A percentile compares a stretch with the other conserved stretches of the same genome.
These are phyloP conservation scores for Fusarium odoratissimum DNA, from an alignment of 2,329 filamentous ascomycete genomes.

Conservation along the genomic window DNA sequence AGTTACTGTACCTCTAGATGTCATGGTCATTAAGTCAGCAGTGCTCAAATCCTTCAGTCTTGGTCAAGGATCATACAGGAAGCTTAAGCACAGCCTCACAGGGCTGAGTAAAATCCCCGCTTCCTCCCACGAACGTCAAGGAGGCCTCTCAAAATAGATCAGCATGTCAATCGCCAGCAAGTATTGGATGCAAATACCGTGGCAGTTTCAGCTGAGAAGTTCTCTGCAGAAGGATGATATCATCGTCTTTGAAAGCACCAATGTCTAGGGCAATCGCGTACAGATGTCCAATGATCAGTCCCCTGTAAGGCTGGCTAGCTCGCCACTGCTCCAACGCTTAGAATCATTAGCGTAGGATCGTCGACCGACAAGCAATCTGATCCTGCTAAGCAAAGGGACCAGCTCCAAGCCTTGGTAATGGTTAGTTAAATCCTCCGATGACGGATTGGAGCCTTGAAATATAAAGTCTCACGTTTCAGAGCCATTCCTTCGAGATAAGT, in stretches of 20 bases:
- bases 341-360: background rate
- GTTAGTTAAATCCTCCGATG: background rate
- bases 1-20: too few species aligned
- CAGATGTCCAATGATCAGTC: background rate
- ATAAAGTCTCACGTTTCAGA: background rate
- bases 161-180: too few species aligned
- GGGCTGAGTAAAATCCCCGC: background rate
- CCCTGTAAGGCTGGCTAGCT: background rate
- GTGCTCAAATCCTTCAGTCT: too few species aligned
- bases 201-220: fast-evolving
- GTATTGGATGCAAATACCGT: background rate
- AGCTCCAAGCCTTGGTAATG: background rate
- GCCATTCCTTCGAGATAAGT: background rate
- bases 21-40: too few species aligned
- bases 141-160: background rate
- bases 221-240: background rate
- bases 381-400: background rate
- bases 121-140: fast-evolving
- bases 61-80: too few species aligned
- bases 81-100: conserved; percentile 4
- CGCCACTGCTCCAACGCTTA: background rate
- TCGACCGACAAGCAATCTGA: background rate
- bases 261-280: fast-evolving
- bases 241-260: background rate
- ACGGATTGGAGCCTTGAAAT: background rate